Base-by-base conservation (phyloP, 2,329 filamentous ascomycete species). In the Colletotrichum simmondsii region DNA sequence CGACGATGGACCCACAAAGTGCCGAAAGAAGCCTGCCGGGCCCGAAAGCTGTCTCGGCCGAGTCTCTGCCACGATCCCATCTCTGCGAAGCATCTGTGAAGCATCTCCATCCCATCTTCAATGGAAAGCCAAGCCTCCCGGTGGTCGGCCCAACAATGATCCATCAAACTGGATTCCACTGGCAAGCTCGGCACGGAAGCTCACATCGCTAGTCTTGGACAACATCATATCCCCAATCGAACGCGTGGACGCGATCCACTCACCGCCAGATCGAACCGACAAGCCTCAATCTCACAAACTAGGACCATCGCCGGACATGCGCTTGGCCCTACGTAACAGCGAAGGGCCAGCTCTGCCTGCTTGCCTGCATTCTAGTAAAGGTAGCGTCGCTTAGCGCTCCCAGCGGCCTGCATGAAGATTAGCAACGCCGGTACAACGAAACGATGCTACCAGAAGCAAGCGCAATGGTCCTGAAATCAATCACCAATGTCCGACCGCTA, bases 171-270 rank as follows among this genome's bases (percentile, higher is more conserved):
- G 22, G 6, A 2, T 22, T 22, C 49, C 26, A 14, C 16, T 42
- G 53, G 65, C 35, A 35, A 56, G 7, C 14, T 24, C 69, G 65
- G 65, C 65, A 72, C 28, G 30, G 62, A 26, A 37, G 7, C 37
- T 56, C 5, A 28, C 56, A 32, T 67, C 30, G 7, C 11, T 14
- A 6, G 59, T 60, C 70, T 72, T 72, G 70, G 65, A 57, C 65
- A 37, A 72, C 65, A 64, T 60, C 65, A 72, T 64, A 4, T 42
- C 37, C 16, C 32, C 49, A 52, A 37, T 24, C 24, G 60, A 69
- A 69, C 54, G 65, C 65, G 46, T 69, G 65, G 70, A 52, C 26
- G 53, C 19, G 65, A 37, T 56, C 60, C 65, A 60, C 54, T 46
- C 22, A 35, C 32, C 53, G 65, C 59, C 59, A 46, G 54, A 72